Evolutionary conservation across 345 rosid genomes (phyloP).

Genomic region (Citrus glauca): DNA sequence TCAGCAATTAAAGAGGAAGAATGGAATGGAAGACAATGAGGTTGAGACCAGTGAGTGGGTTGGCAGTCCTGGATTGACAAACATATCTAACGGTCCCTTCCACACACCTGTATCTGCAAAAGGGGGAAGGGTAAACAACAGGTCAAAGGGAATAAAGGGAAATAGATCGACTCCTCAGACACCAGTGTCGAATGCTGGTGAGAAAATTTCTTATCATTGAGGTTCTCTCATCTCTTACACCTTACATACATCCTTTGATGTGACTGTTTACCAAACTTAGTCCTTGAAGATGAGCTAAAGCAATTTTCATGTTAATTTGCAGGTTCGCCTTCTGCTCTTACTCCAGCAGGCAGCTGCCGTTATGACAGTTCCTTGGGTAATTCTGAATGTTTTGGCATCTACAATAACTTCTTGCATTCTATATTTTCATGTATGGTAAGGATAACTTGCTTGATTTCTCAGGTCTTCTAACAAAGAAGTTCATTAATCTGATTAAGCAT

Average conservation of each 20-base stretch:
- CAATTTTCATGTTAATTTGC: constrained; percentile 29
- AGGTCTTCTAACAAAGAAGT: constrained; percentile 94
- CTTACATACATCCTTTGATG: neutral
- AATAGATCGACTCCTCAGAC: constrained; percentile 62
- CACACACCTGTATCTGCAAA: constrained; percentile 74
- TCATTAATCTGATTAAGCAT: constrained; percentile 69
- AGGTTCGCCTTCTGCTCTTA: constrained; percentile 72
- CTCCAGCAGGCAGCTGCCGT: constrained; percentile 89
- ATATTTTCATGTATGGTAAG: constrained; percentile 6
- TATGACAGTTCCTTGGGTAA: constrained; percentile 95
- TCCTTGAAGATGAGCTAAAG: neutral
- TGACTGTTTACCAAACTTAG: neutral
- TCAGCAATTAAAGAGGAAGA: constrained; percentile 63
- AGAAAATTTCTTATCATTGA: constrained; percentile 11
- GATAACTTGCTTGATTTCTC: constrained; percentile 23
- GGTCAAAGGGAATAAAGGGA: constrained; percentile 55
- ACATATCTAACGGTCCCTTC: constrained; percentile 48
- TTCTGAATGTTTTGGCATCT: neutral
- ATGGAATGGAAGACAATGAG: constrained; percentile 33
- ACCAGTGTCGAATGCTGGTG: constrained; percentile 67
- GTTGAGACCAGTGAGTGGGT: constrained; percentile 39
- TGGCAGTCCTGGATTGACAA: constrained; percentile 45
- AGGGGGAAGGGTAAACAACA: constrained; percentile 56
- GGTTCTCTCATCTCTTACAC: neutral
- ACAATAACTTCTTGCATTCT: neutral